Base-by-base conservation (phyloP, 192 early-diverging fungal genomes). In the Jimgerdemannia flammicorona region DNA sequence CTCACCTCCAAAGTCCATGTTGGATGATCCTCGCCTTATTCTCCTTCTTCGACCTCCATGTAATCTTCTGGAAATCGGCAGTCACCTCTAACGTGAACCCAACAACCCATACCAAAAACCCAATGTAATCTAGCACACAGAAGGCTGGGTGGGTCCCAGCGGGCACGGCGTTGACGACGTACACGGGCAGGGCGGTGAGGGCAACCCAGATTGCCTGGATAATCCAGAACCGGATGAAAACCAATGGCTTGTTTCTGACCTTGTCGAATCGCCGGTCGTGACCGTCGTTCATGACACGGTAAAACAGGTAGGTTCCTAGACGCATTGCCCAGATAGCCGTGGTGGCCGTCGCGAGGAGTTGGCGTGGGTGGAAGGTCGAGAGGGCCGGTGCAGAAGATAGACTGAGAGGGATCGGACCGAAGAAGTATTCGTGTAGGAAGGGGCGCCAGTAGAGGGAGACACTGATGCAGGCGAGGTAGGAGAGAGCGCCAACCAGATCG, bases 21-120 rank as follows among this genome's bases (percentile, higher is more conserved):
- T 74, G 75, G 40, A 82, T 79, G 66, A 82, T 77, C 9, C 72
- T 78, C 11, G 67, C 76, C 64, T 84, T 79, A 71, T 83, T 83
- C 67, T 84, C 77, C 39, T 65, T 64, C 11, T 78, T 77, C 29
- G 70, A 73, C 14, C 76, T 78, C 80, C 80, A 85, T 19, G 64
- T 39, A 42, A 67, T 54, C 66, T 82, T 82, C 44, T 82, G 81
- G 20, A 74, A 78, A 67, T 82, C 79, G 40, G 81, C 81, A 2
- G 77, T 49, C 0, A 75, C 72, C 44, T 79, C 59, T 43, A 82
- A 79, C 7, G 19, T 19, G 59, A 78, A 79, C 3, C 81, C 81
- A 3, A 20, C 20, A 3, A 11, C 78, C 81, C 81, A 82, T 4
- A 82, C 42, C 1, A 10, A 40, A 4, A 73, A 29, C 19, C 81